Percentiles rank a stretch among this genome's conserved stretches.
Evolutionary conservation across 257 asterid genomes (phyloP).

Genomic region (Gynochthodes officinalis): DNA sequence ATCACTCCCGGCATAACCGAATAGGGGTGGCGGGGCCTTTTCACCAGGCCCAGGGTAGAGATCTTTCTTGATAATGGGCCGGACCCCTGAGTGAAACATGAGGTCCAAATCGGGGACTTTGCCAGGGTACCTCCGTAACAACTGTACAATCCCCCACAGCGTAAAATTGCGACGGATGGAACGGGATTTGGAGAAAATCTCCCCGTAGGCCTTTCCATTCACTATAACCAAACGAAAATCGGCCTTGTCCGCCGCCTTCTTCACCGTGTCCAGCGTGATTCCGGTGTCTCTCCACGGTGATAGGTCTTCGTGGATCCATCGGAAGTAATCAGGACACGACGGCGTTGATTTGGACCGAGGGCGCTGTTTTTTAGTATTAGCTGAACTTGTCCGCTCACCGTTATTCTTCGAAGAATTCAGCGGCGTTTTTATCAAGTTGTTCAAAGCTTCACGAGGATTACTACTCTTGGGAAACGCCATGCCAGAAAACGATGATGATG

Average conservation of each 20-base stretch:
- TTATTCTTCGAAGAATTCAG: no score
- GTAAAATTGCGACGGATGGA: conserved; percentile 25
- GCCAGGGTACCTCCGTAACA: conserved; percentile 35
- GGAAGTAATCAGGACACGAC: conserved; percentile 31
- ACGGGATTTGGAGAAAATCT: conserved; percentile 15
- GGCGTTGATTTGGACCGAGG: neutral
- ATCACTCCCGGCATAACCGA: conserved; percentile 28
- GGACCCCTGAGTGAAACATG: conserved; percentile 22
- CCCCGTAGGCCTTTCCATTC: conserved; percentile 27
- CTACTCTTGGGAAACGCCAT: no score
- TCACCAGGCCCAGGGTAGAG: conserved; percentile 12
- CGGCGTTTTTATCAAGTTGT: no score
- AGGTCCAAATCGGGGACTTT: conserved; percentile 34
- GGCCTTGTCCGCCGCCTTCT: conserved; percentile 18
- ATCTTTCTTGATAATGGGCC: conserved; percentile 22
- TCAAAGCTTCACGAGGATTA: no score
- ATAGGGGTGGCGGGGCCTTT: conserved; percentile 29
- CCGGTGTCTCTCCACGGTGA: conserved; percentile 36
- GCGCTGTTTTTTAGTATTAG: neutral
- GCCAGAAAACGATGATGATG: no score
- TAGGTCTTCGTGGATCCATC: conserved; percentile 32
- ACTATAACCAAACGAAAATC: conserved; percentile 28
- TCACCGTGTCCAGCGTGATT: conserved; percentile 29
- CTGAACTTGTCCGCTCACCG: neutral
- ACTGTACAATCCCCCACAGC: conserved; percentile 34